Conservation (phyloP, 139 green algal species). For the Mychonastes homosphaera region DNA sequence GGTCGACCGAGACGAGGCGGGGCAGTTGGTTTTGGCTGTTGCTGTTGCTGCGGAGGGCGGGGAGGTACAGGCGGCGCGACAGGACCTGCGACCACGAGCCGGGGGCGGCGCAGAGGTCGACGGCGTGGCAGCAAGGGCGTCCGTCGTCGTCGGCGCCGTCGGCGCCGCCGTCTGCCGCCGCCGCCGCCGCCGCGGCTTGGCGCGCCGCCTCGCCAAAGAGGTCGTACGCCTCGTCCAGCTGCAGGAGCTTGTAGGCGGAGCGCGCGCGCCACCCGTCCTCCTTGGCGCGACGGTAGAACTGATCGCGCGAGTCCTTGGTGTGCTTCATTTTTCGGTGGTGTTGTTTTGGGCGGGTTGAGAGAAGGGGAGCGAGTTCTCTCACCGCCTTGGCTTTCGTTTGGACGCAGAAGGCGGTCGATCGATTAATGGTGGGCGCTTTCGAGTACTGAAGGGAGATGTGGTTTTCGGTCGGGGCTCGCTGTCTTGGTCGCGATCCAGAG, state of each 20-base stretch:
- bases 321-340: too few relatives aligned
- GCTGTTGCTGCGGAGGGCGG: constrained; percentile 31
- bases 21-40: background rate
- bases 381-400: too few relatives aligned
- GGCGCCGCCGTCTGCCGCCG: background rate
- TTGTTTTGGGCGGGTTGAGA: too few relatives aligned
- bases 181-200: background rate
- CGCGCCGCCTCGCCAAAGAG: constrained; percentile 59
- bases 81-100: constrained; percentile 87
- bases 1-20: constrained; percentile 87
- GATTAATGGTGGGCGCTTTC: too few relatives aligned
- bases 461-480: too few relatives aligned
- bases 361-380: too few relatives aligned
- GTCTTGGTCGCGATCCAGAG: too few relatives aligned
- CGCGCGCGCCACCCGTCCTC: constrained; percentile 95
- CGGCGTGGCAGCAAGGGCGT: constrained; percentile 45
- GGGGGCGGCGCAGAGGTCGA: constrained; percentile 95
- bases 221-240: constrained; percentile 91
- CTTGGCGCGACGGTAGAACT: constrained; percentile 94
- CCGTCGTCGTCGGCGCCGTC: background rate
- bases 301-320: constrained; percentile 87
- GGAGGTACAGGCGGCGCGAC: constrained; percentile 79
- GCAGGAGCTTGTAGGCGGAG: constrained; percentile 93
- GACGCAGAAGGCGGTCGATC: too few relatives aligned
- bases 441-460: too few relatives aligned